Base-by-base conservation (phyloP, 164 flowering plant species). In the Dillenia turbinata region DNA sequence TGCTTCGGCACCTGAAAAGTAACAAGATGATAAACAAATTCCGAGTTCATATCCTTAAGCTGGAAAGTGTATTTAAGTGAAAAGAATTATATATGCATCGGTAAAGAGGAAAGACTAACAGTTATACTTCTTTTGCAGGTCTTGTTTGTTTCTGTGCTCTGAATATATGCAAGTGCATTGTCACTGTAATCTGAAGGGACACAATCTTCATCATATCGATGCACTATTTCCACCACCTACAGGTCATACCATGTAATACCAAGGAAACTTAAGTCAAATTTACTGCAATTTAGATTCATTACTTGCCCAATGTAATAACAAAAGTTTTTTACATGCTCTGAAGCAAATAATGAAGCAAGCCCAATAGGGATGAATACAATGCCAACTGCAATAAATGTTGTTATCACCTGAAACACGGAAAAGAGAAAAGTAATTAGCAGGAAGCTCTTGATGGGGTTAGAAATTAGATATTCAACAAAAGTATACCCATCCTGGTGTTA, bases 301-400 rank as follows among this genome's bases (percentile, higher is more conserved):
- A 33, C 6, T 0, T 33, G 40, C 6, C 40, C 40, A 33, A 33
- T 33, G 40, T 33, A 33, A 33, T 33, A 43, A 33, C 16, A 11
- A 43, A 16, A 33, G 0, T 19, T 54, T 15, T 49, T 68, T 85
- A 89, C 97, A 44, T 64, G 70, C 16, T 81, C 82, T 22, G 98
- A 94, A 15, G 98, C 99, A 75, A 78, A 80, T 66, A 91, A 73
- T 56, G 91, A 82, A 61, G 79, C 78, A 52, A 88, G 78, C n/a
- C 97, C 99, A 62, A 94, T 79, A 1, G 97, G 99, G 66, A 94
- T 83, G 75, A 94, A 94, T 61, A 88, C 47, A 49, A 91, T 56
- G 44, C 88, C 88, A 57, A 88, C 59, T 52, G 72, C 13, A 12
- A 82, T 60, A 63, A 88, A 89, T 13, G 85, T 51, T 17, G 87